Percentiles rank a stretch among this genome's conserved stretches.
phyloP scores from a whole-genome alignment of 345 rosid genomes.

The Corchorus capsularis region DNA sequence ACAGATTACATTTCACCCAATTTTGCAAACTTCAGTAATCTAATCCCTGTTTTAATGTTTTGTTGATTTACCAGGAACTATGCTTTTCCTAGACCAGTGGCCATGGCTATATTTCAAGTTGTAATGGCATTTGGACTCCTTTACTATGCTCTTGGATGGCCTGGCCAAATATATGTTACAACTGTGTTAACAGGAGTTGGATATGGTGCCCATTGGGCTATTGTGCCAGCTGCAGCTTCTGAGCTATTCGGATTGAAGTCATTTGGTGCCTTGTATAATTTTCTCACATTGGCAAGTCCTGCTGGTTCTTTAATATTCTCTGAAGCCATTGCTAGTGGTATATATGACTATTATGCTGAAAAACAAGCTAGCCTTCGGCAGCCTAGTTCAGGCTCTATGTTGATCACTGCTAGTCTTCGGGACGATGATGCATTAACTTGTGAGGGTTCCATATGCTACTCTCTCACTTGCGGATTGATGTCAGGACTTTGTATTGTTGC shows the following conservation, averaged over 20 bases:
- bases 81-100: slow-evolving; percentile 63
- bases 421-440: slow-evolving; percentile 50
- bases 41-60: background rate
- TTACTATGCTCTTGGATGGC: slow-evolving; percentile 60
- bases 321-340: slow-evolving; percentile 69
- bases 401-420: slow-evolving; percentile 3
- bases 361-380: slow-evolving; percentile 44
- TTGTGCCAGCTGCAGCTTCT: slow-evolving; percentile 65
- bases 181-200: slow-evolving; percentile 64
- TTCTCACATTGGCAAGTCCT: slow-evolving; percentile 55
- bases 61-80: slow-evolving; percentile 39
- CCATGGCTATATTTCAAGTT: slow-evolving; percentile 62
- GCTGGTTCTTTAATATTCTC: slow-evolving; percentile 77
- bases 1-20: background rate
- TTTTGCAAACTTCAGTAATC: background rate
- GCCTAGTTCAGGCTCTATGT: background rate
- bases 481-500: slow-evolving; percentile 60
- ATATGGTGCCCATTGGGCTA: slow-evolving; percentile 68
- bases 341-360: slow-evolving; percentile 71
- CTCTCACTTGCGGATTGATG: slow-evolving; percentile 63
- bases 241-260: slow-evolving; percentile 78
- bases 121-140: slow-evolving; percentile 64
- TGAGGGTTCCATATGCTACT: slow-evolving; percentile 60
- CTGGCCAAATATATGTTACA: slow-evolving; percentile 61
- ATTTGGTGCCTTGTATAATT: slow-evolving; percentile 75